A percentile compares a stretch with the other conserved stretches of the same genome.
Evolutionary conservation across 768 basidiomycete species (phyloP).

Genomic region (Tricholoma furcatifolium): DNA sequence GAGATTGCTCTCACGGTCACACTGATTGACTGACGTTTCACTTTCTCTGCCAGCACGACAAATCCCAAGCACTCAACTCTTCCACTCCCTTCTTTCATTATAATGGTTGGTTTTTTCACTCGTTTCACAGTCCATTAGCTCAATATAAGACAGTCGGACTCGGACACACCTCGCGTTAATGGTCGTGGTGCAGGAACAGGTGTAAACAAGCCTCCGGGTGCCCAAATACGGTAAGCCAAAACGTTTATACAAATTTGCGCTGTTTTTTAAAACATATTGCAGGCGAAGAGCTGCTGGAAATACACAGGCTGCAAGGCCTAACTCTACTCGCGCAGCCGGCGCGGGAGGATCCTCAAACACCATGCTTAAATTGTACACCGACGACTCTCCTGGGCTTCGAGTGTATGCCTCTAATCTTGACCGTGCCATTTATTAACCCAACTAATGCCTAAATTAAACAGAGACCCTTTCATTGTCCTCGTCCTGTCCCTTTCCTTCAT

Average conservation of each 20-base stretch:
- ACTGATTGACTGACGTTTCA: constrained; percentile 23
- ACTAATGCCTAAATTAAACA: constrained; percentile 26
- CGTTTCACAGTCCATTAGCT: background rate
- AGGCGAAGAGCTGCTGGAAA: constrained; percentile 74
- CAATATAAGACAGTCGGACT: constrained; percentile 64
- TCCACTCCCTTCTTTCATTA: constrained; percentile 18
- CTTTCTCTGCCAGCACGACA: constrained; percentile 21
- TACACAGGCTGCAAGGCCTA: constrained; percentile 67
- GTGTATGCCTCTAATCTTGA: constrained; percentile 63
- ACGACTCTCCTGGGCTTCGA: constrained; percentile 94
- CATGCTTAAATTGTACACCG: constrained; percentile 98
- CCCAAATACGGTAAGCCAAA: constrained; percentile 70
- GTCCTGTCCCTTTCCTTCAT: constrained; percentile 96
- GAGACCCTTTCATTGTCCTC: constrained; percentile 95
- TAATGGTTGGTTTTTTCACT: constrained; percentile 33
- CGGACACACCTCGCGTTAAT: constrained; percentile 59
- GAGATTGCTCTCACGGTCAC: constrained; percentile 20
- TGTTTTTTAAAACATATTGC: constrained; percentile 5
- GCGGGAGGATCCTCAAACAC: constrained; percentile 97
- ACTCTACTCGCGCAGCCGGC: constrained; percentile 87
- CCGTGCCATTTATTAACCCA: background rate
- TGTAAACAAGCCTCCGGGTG: constrained; percentile 74
- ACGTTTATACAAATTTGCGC: background rate
- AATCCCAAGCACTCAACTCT: constrained; percentile 6
- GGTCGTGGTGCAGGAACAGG: constrained; percentile 40